A percentile compares a stretch with the other conserved stretches of the same genome.
These are phyloP conservation scores for Diaporthe vaccinii DNA, from an alignment of 2,329 filamentous ascomycete genomes.

Conservation along the genomic window DNA sequence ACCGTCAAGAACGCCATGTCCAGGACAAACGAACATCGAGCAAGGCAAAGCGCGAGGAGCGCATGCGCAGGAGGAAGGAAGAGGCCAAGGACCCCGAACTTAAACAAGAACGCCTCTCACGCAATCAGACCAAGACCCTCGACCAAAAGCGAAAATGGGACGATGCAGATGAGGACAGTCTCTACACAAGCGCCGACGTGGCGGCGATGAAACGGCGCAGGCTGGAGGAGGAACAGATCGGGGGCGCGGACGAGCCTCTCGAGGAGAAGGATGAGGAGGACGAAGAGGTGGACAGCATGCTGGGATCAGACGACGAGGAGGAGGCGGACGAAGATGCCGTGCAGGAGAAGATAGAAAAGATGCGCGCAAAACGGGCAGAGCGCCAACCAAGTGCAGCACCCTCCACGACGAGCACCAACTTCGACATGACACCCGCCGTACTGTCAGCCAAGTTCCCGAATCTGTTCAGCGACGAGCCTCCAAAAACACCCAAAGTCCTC, in stretches of 20 bases:
- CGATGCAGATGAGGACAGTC: slow-evolving; percentile 73
- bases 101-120: slow-evolving; percentile 78
- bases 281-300: slow-evolving; percentile 82
- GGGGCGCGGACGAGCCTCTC: slow-evolving; percentile 57
- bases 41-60: slow-evolving; percentile 80
- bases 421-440: slow-evolving; percentile 73
- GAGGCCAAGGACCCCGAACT: slow-evolving; percentile 87
- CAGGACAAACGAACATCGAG: slow-evolving; percentile 84
- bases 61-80: slow-evolving; percentile 84
- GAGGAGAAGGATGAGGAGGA: slow-evolving; percentile 65
- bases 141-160: slow-evolving; percentile 95
- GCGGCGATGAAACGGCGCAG: slow-evolving; percentile 70
- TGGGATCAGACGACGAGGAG: slow-evolving; percentile 72
- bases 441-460: slow-evolving; percentile 73
- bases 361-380: slow-evolving; percentile 59
- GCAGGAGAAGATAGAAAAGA: slow-evolving; percentile 55
- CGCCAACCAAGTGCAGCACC: slow-evolving; percentile 65
- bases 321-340: slow-evolving; percentile 61
- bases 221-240: slow-evolving; percentile 63
- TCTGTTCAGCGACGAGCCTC: slow-evolving; percentile 71
- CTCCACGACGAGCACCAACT: slow-evolving; percentile 73
- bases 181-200: slow-evolving; percentile 69
- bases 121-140: slow-evolving; percentile 84
- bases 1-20: slow-evolving; percentile 82
- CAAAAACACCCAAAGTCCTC: slow-evolving; percentile 83